Conservation (phyloP, 768 basidiomycete species). For the Tricholoma flavovirens region DNA sequence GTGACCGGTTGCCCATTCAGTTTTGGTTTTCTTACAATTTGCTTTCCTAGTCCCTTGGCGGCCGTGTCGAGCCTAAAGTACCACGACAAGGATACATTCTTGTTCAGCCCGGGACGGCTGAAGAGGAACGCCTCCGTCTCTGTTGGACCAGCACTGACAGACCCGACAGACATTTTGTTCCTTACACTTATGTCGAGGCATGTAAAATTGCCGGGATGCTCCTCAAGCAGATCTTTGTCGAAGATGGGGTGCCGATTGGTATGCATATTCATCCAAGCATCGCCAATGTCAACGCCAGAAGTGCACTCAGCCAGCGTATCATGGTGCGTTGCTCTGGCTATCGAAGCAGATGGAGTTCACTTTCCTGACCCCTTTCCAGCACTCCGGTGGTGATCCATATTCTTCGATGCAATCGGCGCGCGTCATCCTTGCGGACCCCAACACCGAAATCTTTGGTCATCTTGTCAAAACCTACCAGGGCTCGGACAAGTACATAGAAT, state of each 20-base stretch:
- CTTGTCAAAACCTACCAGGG: slow-evolving; percentile 70
- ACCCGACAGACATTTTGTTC: slow-evolving; percentile 74
- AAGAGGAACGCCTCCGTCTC: slow-evolving; percentile 68
- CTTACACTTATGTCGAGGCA: slow-evolving; percentile 78
- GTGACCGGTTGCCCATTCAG: slow-evolving; percentile 11
- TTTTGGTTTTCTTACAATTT: neutral
- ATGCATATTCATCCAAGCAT: slow-evolving; percentile 83
- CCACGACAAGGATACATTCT: slow-evolving; percentile 73
- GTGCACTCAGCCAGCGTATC: slow-evolving; percentile 61
- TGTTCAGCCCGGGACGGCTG: slow-evolving; percentile 58
- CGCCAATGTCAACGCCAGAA: slow-evolving; percentile 68
- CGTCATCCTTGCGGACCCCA: slow-evolving; percentile 76
- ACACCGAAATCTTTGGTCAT: slow-evolving; percentile 69
- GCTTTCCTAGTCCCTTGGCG: slow-evolving; percentile 55
- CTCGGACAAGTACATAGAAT: slow-evolving; percentile 72
- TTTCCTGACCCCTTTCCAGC: slow-evolving; percentile 34
- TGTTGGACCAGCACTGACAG: slow-evolving; percentile 69
- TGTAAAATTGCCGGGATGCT: slow-evolving; percentile 74
- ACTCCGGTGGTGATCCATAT: slow-evolving; percentile 75
- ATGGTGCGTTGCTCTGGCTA: slow-evolving; percentile 37
- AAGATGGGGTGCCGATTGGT: slow-evolving; percentile 56
- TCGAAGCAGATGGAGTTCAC: neutral
- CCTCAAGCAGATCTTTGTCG: slow-evolving; percentile 70
- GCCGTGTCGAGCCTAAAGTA: slow-evolving; percentile 72
- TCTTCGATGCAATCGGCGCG: slow-evolving; percentile 66